Evolutionary conservation across 345 rosid species (phyloP).

Genomic region (Theobroma cacao): DNA sequence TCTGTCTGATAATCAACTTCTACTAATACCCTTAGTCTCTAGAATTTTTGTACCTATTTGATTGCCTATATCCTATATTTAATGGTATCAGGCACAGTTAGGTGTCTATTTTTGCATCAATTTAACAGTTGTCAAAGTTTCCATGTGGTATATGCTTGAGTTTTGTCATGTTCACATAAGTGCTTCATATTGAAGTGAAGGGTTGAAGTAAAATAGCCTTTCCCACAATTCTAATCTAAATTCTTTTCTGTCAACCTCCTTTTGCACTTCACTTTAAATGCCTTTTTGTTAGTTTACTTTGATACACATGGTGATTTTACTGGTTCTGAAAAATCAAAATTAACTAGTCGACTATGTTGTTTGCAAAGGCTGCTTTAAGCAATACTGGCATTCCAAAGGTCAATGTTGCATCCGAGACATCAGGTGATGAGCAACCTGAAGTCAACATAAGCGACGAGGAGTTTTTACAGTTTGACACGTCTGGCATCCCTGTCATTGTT

Average conservation of each 20-base stretch:
- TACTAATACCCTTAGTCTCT: not conserved
- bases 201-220: not conserved
- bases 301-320: not conserved
- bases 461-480: slow-evolving; percentile 80
- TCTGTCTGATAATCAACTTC: not conserved
- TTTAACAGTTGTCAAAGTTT: not conserved
- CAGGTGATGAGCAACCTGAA: slow-evolving; percentile 78
- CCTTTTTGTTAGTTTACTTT: not conserved
- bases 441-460: slow-evolving; percentile 94
- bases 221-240: not conserved
- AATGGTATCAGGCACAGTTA: not conserved
- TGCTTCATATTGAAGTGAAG: not conserved
- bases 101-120: not conserved
- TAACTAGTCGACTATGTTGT: not conserved
- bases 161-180: not conserved
- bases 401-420: slow-evolving; percentile 46
- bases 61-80: not conserved
- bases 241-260: not conserved
- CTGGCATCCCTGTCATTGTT: slow-evolving; percentile 65
- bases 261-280: not conserved
- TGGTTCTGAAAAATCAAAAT: not conserved
- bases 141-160: not conserved
- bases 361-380: slow-evolving; percentile 82
- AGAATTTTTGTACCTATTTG: not conserved
- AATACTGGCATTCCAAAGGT: slow-evolving; percentile 89